Evolutionary conservation across 257 asterid species (phyloP), one percentile per base, ranked within the genome.

Genomic region (Penstemon newberryi): DNA sequence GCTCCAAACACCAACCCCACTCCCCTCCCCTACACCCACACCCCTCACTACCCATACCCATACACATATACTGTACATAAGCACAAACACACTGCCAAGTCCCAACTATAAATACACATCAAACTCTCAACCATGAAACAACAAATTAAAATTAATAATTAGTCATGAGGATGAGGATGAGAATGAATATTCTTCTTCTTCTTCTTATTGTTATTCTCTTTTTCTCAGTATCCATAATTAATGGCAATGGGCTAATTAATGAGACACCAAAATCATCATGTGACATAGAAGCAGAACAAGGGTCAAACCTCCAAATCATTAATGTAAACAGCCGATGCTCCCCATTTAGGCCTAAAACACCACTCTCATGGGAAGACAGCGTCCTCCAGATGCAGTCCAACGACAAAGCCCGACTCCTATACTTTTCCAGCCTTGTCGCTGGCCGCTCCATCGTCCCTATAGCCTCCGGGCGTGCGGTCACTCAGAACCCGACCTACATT

Each of bases 401-500:
- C 37, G 97, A 91, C 77, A 59, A 80, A 41, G 78, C 77, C 53
- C 70, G 98, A 73, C 80, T 85, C 37, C 86, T 61, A 3, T 91
- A 73, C 69, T 56, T 91, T 71, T 79, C 93, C 55, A 77, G 79
- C 83, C 90, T 89, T 54, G 90, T 78, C 42, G 90, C 92, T 13
- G 81, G 80, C 56, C 86, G 77, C 55, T 82, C 97, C 15, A 50
- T 81, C 51, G 89, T 82, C 4, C 96, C 98, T 0, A 68, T 88
- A 0, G 95, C 95, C 71, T 86, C 93, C 37, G 96, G 91, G 47
- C 53, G 96, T 60, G 83, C 83, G 38, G 79, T 87, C 9, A 58
- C 80, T 3, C 95, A 89, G 70, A 92, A 78, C 81, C 92, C 95
- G 25, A 83, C 91, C 61, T 92, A 89, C 76, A 73, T 92, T 69